Evolutionary conservation across 1,284 basidiomycete species (phyloP), one percentile per base, ranked within the genome.

Genomic region (Puccinia horiana): DNA sequence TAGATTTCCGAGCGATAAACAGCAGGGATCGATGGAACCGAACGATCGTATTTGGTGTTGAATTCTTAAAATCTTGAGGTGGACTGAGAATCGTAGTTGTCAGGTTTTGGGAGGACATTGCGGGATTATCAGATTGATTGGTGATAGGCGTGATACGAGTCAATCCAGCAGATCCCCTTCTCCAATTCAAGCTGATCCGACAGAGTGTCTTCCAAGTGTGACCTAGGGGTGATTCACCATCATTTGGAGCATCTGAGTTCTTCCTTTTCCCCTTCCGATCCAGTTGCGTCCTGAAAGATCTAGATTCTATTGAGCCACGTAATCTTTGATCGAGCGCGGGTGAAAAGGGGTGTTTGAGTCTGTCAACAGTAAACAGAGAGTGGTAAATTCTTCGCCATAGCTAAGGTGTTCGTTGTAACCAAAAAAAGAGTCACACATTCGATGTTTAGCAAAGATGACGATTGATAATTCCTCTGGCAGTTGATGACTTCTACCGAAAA

Each of bases 101-200:
- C 20, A 32, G 58, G 37, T 29, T 32, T 63, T 63, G 58, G 14
- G 58, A 35, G 58, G 58, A 29, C 32, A 29, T n/a, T 54, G 44
- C 6, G 42, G 70, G 70, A 35, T n/a, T 73, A 16, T 74, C 44
- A 29, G 40, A 44, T 42, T 42, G 72, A 35, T 74, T 54, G 72
- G 54, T 52, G 40, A 63, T 63, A 16, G 72, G 72, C 42, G 72
- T 74, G 44, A 74, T 49, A 44, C 37, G 44, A 77, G 76, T 78
- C 26, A 69, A 69, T n/a, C 52, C 42, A n/a, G 76, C 76, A 49
- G 61, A 69, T 29, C 76, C 76, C 35, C 63, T 78, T 70, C 42
- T 44, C 76, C 76, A 78, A 56, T 78, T 78, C 26, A 69, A 56
- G 67, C 76, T 78, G 49, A 78, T 78, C 20, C 76, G 76, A 70